Evolutionary conservation across 768 basidiomycete genomes (phyloP).

Genomic region (Saitozyma podzolica): DNA sequence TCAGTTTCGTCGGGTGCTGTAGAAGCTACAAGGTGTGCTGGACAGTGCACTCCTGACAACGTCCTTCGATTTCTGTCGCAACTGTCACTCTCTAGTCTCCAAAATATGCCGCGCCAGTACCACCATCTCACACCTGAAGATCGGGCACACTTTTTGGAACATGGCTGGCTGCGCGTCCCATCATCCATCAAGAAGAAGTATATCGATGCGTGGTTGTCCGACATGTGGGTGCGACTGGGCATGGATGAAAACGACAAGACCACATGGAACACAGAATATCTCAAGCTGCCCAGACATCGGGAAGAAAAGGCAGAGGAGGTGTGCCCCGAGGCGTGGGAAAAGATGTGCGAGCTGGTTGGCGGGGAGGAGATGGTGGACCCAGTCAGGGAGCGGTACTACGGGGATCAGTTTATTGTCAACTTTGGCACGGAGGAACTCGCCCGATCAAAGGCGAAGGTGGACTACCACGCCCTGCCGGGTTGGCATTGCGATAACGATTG

Average conservation of each 20-base stretch:
- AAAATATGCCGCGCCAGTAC: background rate
- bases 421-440: slow-evolving; percentile 23
- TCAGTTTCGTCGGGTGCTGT: too few relatives aligned
- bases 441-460: slow-evolving; percentile 1
- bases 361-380: slow-evolving; percentile 32
- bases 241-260: slow-evolving; percentile 28
- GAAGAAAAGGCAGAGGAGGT: slow-evolving; percentile 26
- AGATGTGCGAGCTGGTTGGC: slow-evolving; percentile 34
- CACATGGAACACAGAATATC: slow-evolving; percentile 18
- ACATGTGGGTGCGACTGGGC: slow-evolving; percentile 28
- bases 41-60: too few relatives aligned
- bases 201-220: slow-evolving; percentile 22
- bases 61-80: too few relatives aligned
- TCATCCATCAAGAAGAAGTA: slow-evolving; percentile 27
- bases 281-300: slow-evolving; percentile 23
- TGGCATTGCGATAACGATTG: slow-evolving; percentile 40
- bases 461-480: slow-evolving; percentile 10
- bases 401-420: slow-evolving; percentile 36
- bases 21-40: too few relatives aligned
- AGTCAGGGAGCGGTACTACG: slow-evolving; percentile 27
- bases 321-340: slow-evolving; percentile 28
- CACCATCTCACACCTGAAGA: slow-evolving; percentile 10
- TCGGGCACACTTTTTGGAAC: slow-evolving; percentile 25
- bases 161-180: slow-evolving; percentile 29
- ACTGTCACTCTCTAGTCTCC: too few relatives aligned